These are phyloP conservation scores for Neonectria sp. DNA, from an alignment of 2,329 filamentous ascomycete genomes.

Conservation along the genomic window DNA sequence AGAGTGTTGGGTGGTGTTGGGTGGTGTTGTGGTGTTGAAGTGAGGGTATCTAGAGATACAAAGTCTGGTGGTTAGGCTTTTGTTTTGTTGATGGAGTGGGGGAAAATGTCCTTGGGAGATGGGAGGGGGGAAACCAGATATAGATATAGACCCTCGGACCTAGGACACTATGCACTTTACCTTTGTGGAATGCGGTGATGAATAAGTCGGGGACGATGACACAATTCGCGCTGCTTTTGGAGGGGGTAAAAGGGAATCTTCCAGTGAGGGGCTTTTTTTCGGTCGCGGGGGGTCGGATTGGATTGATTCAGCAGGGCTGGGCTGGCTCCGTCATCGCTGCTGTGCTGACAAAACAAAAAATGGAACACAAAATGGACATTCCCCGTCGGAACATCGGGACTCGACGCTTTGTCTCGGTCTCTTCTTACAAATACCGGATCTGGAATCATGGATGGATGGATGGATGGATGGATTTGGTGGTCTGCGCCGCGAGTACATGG, in stretches of 20 bases:
- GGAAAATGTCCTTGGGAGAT: background rate
- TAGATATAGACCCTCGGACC: slow-evolving; percentile 3
- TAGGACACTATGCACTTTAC: background rate
- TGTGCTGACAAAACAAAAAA: background rate
- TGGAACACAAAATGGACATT: no score
- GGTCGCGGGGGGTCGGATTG: background rate
- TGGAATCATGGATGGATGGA: background rate
- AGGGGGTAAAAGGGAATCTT: background rate
- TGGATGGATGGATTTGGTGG: no score
- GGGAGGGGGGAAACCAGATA: slow-evolving; percentile 5
- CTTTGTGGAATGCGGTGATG: slow-evolving; percentile 30
- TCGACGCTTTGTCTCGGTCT: background rate
- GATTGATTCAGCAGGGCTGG: background rate
- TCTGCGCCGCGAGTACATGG: background rate
- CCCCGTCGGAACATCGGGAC: background rate
- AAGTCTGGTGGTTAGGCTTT: background rate
- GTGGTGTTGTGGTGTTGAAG: slow-evolving; percentile 25
- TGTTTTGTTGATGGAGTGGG: background rate
- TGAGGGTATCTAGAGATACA: slow-evolving; percentile 21
- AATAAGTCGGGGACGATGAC: slow-evolving; percentile 41
- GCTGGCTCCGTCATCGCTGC: background rate
- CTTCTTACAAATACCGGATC: background rate
- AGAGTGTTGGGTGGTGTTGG: slow-evolving; percentile 19
- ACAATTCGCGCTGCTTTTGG: slow-evolving; percentile 34
- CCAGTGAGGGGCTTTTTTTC: background rate